Base-by-base conservation (phyloP, 2,329 filamentous ascomycete genomes). In the Calcarisporium arbuscula region DNA sequence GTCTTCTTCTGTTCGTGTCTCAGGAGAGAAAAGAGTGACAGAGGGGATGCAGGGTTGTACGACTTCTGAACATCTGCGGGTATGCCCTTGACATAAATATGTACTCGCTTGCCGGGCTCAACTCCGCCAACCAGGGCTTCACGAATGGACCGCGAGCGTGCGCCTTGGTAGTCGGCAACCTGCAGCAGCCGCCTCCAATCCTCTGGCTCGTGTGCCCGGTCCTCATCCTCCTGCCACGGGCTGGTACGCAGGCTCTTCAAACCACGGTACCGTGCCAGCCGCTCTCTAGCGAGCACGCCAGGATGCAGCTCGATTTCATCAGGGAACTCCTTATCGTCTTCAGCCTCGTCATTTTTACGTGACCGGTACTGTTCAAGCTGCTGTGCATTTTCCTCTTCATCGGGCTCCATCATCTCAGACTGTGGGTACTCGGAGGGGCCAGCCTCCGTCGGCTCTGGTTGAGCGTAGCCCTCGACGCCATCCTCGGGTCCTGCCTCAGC, bases 301-400 rank as follows among this genome's bases (percentile, higher is more conserved):
- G 94, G 92, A 46, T 85, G 86, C 34, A 98, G 68, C 59, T 98
- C 94, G 38, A 98, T 92, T 60, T 98, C 92, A 46, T 98, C 92
- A 0, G 92, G 92, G 59, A 96, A 98, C 57, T 96, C 90, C 35
- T 85, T 76, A 58, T 98, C 92, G 11, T 96, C 89, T 32, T 89
- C 77, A 5, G 80, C 86, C 47, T 95, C 90, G 17, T 80, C 79
- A 33, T 80, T 78, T 51, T 88, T 86, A 44, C 80, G 79, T 33
- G 77, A 72, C 25, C 92, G 80, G 61, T 88, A 98, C 28, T 82
- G 82, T 36, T 80, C 85, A 26, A 98, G 71, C 53, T 94, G 80
- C 48, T 80, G 73, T 3, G 84, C 74, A 46, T 82, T 75, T 10
- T 75, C 83, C 51, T 94, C 88, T 43, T 95, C 88, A 49, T 95